phyloP scores from a whole-genome alignment of 2,329 filamentous ascomycete species.

The Apiospora marii region DNA sequence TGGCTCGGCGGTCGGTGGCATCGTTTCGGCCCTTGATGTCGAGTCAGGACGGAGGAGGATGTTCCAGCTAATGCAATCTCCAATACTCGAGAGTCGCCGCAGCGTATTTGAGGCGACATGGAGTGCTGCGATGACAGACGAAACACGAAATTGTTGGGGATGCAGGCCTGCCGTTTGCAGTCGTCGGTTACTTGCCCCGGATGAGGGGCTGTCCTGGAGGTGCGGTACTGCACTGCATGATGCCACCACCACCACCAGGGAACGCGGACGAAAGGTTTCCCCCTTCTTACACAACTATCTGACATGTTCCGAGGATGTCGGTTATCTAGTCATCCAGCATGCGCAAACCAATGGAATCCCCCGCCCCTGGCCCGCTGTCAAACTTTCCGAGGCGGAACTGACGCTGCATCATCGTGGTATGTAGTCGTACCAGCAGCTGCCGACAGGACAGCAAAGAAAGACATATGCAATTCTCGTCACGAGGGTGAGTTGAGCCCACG shows the following conservation, averaged over 20 bases:
- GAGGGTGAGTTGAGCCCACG: background rate
- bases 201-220: conserved; percentile 15
- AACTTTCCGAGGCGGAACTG: background rate
- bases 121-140: background rate
- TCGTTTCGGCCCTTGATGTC: background rate
- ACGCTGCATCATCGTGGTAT: background rate
- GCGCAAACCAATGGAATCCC: conserved; percentile 7
- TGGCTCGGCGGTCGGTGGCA: too few species aligned
- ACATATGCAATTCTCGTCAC: background rate
- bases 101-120: background rate
- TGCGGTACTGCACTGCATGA: background rate
- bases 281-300: conserved; percentile 12
- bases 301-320: conserved; percentile 18
- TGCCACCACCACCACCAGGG: background rate
- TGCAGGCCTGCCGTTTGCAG: conserved; percentile 3
- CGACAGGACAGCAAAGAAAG: background rate
- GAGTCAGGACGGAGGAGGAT: background rate
- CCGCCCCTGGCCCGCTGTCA: conserved; percentile 13
- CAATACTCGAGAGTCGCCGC: background rate
- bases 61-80: background rate
- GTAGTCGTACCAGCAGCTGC: background rate
- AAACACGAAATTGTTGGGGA: conserved; percentile 1
- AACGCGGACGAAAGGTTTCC: conserved; percentile 5
- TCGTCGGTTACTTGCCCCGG: conserved; percentile 16
- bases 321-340: conserved; percentile 16